Evolutionary conservation across 1,284 basidiomycete genomes (phyloP), one percentile per base, ranked within the genome.

Genomic region (Chalciporus piperatoides): DNA sequence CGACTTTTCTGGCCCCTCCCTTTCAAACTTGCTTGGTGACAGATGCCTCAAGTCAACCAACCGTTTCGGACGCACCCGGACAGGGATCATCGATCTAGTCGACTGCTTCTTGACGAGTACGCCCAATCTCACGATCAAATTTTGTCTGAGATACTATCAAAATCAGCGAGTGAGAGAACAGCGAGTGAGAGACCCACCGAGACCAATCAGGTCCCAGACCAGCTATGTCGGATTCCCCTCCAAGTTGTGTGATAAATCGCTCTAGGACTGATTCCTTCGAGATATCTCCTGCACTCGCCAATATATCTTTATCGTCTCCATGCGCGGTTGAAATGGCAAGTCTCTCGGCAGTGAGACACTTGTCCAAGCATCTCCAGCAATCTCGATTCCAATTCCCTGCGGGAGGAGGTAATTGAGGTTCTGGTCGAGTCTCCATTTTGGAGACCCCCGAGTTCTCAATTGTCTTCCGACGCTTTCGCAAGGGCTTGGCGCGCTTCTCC

Each of bases 361-460:
- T 78, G 63, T 90, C 86, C 27, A 92, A 73, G 33, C 75, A 64
- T 63, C 84, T 87, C 83, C 84, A 90, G 50, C 85, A 81, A 24
- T 81, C 78, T 62, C 86, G 88, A 6, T 76, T 75, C 84, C 86
- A 90, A 33, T 68, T 71, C 32, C 57, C 55, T 4, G 46, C 41
- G 0, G 12, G 30, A 30, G 63, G 56, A 9, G 45, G 51, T 23
- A 51, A 27, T 0, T 44, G 17, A 17, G 47, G 42, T 10, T 41
- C 42, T 3, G 48, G 35, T 7, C 1, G 15, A 30, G 46, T 51
- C 2, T 33, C 10, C 21, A 30, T 19, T 42, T 65, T 69, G 39
- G 44, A 48, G 27, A 69, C 47, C 0, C 58, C 64, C 10, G 60
- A 53, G 17, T 49, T 52, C 44, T 52, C 60, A 7, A 69, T 40